These are phyloP conservation scores for Tolypocladium capitatum DNA, from an alignment of 2,329 filamentous ascomycete species.

Conservation along the genomic window DNA sequence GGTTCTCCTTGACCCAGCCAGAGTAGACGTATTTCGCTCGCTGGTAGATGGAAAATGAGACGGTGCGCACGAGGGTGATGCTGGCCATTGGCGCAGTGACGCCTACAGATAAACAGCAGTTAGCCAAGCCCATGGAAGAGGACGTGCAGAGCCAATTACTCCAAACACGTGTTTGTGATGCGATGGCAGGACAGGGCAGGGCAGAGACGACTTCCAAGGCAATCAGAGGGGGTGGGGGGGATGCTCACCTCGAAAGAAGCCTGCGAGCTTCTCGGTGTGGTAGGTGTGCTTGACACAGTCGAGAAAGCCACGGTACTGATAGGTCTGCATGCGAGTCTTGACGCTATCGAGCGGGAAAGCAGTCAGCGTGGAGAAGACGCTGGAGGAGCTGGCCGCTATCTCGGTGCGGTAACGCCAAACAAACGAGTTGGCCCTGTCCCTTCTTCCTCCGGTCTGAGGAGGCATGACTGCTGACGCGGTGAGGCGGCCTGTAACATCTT, in stretches of 20 bases:
- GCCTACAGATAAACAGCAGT: slow-evolving; percentile 29
- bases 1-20: slow-evolving; percentile 53
- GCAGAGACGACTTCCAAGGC: not conserved
- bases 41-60: slow-evolving; percentile 72
- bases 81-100: slow-evolving; percentile 70
- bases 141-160: not conserved
- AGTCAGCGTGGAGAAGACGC: slow-evolving; percentile 62
- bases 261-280: slow-evolving; percentile 53
- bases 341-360: slow-evolving; percentile 84
- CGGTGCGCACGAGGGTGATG: slow-evolving; percentile 63
- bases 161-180: not conserved
- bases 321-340: slow-evolving; percentile 83
- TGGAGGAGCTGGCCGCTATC: slow-evolving; percentile 64
- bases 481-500: slow-evolving; percentile 23
- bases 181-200: not conserved
- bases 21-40: slow-evolving; percentile 62
- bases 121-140: not conserved
- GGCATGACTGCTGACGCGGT: slow-evolving; percentile 16
- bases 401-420: slow-evolving; percentile 70
- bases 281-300: slow-evolving; percentile 69
- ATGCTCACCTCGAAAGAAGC: slow-evolving; percentile 68
- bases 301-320: slow-evolving; percentile 60
- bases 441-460: slow-evolving; percentile 9
- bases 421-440: slow-evolving; percentile 27
- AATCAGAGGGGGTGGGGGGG: not conserved